These are phyloP conservation scores for Fusarium sp. DNA, from an alignment of 2,329 filamentous ascomycete genomes.

Conservation along the genomic window DNA sequence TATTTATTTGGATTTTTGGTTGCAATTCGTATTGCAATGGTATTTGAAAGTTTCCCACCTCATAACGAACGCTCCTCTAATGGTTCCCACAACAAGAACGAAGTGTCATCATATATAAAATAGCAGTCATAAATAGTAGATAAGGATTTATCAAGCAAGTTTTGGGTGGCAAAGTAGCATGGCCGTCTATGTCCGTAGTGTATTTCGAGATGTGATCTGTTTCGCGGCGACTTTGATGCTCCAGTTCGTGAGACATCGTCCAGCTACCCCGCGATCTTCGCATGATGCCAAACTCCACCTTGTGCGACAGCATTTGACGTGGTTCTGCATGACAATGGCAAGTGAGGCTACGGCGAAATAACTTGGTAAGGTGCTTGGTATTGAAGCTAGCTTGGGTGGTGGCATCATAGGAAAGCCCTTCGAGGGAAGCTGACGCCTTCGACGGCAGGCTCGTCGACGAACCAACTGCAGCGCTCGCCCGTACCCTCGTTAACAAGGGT, in stretches of 20 bases:
- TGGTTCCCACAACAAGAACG: conserved; percentile 38
- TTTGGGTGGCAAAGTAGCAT: conserved; percentile 11
- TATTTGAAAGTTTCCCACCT: conserved; percentile 29
- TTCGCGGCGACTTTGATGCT: conserved; percentile 3
- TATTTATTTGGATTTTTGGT: conserved; percentile 1
- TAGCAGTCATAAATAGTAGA: conserved; percentile 28
- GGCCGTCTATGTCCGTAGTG: conserved; percentile 17
- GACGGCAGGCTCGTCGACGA: conserved; percentile 87
- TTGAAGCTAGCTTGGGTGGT: conserved; percentile 22
- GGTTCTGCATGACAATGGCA: conserved; percentile 20
- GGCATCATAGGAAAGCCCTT: conserved; percentile 69
- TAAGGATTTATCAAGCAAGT: conserved; percentile 4
- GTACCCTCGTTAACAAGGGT: conserved; percentile 87
- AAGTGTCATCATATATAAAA: conserved; percentile 20
- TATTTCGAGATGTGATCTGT: conserved; percentile 7
- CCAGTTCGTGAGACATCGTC: conserved; percentile 12
- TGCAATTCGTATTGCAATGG: conserved; percentile 28
- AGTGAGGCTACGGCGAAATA: conserved; percentile 23
- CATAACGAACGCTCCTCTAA: conserved; percentile 47
- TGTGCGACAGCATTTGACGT: conserved; percentile 16
- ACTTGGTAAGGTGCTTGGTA: conserved; percentile 22
- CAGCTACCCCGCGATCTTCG: conserved; percentile 39
- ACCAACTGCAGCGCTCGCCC: conserved; percentile 93
- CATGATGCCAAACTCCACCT: conserved; percentile 29
- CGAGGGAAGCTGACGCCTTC: conserved; percentile 87